Base-by-base conservation (phyloP, 805 yeast species). In the Suhomyces xylopsoci region DNA sequence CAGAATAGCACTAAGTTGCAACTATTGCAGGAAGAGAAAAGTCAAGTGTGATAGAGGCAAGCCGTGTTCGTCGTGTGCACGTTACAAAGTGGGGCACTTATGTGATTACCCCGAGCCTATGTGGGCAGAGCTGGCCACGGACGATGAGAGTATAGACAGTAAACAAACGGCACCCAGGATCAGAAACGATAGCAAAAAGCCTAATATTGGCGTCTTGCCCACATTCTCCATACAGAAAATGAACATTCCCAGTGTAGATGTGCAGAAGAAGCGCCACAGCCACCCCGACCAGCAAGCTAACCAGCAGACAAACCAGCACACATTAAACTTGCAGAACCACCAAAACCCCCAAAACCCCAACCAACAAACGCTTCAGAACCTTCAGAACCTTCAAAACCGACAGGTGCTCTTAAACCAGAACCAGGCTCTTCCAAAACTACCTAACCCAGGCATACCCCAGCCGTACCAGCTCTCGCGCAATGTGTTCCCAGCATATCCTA, bases 11-110 rank as follows among this genome's bases (percentile, higher is more conserved):
- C 64, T 68, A 24, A 73, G 68, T 54, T 73, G 77, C 52, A 60
- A 55, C 48, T 65, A 63, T 40, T 73, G 78, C 60, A 68, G 69
- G 51, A 60, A 57, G 48, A 53, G 76, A 30, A 73, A 73, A 54
- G 73, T 72, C 43, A 70, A 68, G 49, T 73, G 78, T 58, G 76
- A 73, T 56, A 60, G 74, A 30, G 64, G 64, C 12, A 54, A 57
- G 38, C 78, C 78, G 1, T 73, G 78, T 52, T 56, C 63, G 20
- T 59, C 71, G 7, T 73, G 78, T 53, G 49, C 62, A 6, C 62
- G 58, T 38, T 64, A 66, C 49, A 65, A 64, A 36, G 61, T 60
- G 15, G 60, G 59, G 10, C 55, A 51, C 6, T 51, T 51, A 1
- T 70, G 75, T 55, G 62, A 56, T 5, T 70, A 66, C 54, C 59